Evolutionary conservation across 495 filamentous ascomycete species (phyloP), one percentile per base, ranked within the genome.

Genomic region (Trichoderma parareesei): DNA sequence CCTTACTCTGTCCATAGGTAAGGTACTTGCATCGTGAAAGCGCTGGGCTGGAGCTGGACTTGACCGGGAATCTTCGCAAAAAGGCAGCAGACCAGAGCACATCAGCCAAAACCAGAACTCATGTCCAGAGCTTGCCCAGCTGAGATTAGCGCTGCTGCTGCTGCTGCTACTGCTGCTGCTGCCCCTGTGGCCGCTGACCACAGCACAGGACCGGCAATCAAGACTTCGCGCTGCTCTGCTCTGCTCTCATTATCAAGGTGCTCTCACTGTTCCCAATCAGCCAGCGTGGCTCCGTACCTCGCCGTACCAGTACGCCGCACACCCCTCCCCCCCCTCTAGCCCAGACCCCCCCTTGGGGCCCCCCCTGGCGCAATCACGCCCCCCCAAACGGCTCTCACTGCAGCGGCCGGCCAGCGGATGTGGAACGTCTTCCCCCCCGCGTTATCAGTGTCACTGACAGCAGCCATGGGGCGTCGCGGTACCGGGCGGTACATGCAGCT

Each of bases 131-230:
- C n/a, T 35, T 27, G 33, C 53, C 27, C 37, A 57, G 53, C 53
- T 57, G 53, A 57, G 53, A 57, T 57, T 57, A 57, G 53, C 53
- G 53, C 40, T 49, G 46, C 27, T 27, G 53, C 53, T 20, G 37
- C 20, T 27, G 53, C n/a, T n/a, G n/a, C n/a, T n/a, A n/a, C 40
- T 49, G 46, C 27, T 27, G 53, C 27, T 57, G 27, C 37, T 37
- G 27, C 53, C 53, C 53, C 53, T 57, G 53, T 57, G 53, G 53
- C 53, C 53, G 53, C 53, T 57, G 53, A 57, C 53, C 53, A 57
- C 53, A 57, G 53, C 11, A 37, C 46, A 49, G 27, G 33, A 13
- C 27, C 46, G 9, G 14, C n/a, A 18, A 27, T 27, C 27, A 27
- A 27, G 27, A 27, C n/a, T n/a, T n/a, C n/a, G n/a, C n/a, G 27